A percentile compares a stretch with the other conserved stretches of the same genome.
These are phyloP conservation scores for Daedalea quercina DNA, from an alignment of 768 basidiomycete species.

Conservation along the genomic window DNA sequence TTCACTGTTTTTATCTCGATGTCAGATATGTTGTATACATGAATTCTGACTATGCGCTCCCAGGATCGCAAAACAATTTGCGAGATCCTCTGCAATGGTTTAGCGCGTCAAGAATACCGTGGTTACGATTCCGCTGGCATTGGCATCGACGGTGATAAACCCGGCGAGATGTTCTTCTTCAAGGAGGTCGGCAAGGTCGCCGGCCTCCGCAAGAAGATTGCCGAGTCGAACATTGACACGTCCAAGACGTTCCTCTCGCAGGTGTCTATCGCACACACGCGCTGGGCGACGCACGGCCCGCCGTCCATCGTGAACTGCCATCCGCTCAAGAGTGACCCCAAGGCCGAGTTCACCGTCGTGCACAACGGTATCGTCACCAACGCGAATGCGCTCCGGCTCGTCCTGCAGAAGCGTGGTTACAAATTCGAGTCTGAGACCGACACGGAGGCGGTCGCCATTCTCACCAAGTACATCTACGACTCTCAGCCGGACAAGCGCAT, in stretches of 20 bases:
- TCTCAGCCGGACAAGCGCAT: conserved; percentile 80
- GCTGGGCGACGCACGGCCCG: conserved; percentile 97
- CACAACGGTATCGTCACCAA: conserved; percentile 99
- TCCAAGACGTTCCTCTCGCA: conserved; percentile 75
- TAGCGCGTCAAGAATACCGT: conserved; percentile 94
- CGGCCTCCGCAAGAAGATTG: conserved; percentile 85
- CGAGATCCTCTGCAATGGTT: conserved; percentile 85
- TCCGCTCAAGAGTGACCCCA: conserved; percentile 80
- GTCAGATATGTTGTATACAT: background rate
- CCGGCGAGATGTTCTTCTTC: conserved; percentile 74
- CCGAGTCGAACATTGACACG: conserved; percentile 61
- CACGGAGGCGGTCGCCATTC: conserved; percentile 94
- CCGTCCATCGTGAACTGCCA: conserved; percentile 90
- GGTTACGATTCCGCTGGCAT: conserved; percentile 96
- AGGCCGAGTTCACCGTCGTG: conserved; percentile 83
- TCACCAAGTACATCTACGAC: conserved; percentile 95
- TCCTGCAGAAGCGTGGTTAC: conserved; percentile 94
- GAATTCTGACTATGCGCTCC: too few relatives aligned
- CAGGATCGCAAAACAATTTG: conserved; percentile 88
- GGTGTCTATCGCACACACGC: conserved; percentile 97
- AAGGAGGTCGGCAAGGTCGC: conserved; percentile 98
- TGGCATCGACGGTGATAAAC: conserved; percentile 86
- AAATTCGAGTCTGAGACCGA: conserved; percentile 94
- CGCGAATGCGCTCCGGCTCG: conserved; percentile 77
- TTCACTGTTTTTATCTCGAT: too few relatives aligned